A percentile compares a stretch with the other conserved stretches of the same genome.
phyloP scores from a whole-genome alignment of 2,329 filamentous ascomycete species.

The Periglandula ipomoeae region DNA sequence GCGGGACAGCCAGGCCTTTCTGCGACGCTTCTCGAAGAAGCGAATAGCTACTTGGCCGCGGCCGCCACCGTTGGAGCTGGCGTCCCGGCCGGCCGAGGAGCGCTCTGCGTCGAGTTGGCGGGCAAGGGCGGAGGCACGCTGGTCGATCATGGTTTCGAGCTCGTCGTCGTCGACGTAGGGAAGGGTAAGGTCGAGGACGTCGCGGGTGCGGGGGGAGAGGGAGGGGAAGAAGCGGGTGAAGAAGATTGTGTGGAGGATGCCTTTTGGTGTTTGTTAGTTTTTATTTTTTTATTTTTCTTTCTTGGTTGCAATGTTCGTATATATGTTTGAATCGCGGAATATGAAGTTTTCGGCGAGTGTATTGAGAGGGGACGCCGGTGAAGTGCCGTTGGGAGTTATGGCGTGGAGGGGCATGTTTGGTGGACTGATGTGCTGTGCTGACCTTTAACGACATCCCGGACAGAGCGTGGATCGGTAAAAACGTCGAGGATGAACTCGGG shows the following conservation, averaged over 20 bases:
- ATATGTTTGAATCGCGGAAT: too few species aligned
- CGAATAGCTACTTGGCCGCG: constrained; percentile 71
- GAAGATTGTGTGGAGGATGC: constrained; percentile 93
- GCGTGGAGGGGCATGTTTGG: neutral
- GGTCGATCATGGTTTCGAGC: constrained; percentile 88
- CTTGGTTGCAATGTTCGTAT: neutral
- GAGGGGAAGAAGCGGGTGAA: constrained; percentile 96
- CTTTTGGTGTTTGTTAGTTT: constrained; percentile 33
- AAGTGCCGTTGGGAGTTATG: neutral
- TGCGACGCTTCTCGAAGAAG: constrained; percentile 88
- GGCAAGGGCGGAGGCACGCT: constrained; percentile 69
- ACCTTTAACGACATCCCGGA: constrained; percentile 93
- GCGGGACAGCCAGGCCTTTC: constrained; percentile 69
- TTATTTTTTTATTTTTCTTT: neutral
- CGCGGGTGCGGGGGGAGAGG: constrained; percentile 71
- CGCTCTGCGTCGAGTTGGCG: constrained; percentile 62
- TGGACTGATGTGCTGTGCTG: constrained; percentile 15
- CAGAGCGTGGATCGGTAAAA: constrained; percentile 81
- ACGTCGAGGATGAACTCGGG: constrained; percentile 91
- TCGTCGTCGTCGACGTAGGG: constrained; percentile 85
- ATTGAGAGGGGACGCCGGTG: too few species aligned
- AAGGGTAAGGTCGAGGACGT: constrained; percentile 83
- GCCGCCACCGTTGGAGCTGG: constrained; percentile 13
- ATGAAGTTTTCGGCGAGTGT: too few species aligned
- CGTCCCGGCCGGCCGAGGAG: constrained; percentile 17